Evolutionary conservation across 2,329 filamentous ascomycete species (phyloP).

Genomic region (Arthroderma sp.): DNA sequence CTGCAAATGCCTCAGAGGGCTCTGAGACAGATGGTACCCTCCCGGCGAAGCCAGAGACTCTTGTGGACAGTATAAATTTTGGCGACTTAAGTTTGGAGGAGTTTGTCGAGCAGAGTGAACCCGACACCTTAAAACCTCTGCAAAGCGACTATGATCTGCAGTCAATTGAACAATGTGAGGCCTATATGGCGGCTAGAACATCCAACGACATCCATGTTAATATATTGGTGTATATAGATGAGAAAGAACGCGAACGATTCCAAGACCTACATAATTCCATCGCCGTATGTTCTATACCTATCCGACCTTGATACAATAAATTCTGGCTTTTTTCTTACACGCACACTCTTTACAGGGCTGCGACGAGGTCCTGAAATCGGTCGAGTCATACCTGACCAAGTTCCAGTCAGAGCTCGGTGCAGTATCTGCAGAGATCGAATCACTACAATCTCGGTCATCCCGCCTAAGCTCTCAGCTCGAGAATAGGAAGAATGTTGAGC

Average conservation of each 20-base stretch:
- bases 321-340: background rate
- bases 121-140: background rate
- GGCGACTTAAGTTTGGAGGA: slow-evolving; percentile 61
- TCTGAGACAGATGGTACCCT: slow-evolving; percentile 2
- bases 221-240: slow-evolving; percentile 37
- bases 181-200: slow-evolving; percentile 47
- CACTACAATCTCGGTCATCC: slow-evolving; percentile 71
- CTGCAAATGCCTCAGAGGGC: slow-evolving; percentile 4
- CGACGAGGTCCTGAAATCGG: slow-evolving; percentile 83
- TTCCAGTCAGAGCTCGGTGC: slow-evolving; percentile 87
- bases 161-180: slow-evolving; percentile 59
- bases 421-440: slow-evolving; percentile 92
- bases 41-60: slow-evolving; percentile 24
- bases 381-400: slow-evolving; percentile 80
- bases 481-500: slow-evolving; percentile 81
- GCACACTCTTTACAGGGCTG: slow-evolving; percentile 42
- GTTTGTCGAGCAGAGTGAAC: slow-evolving; percentile 38
- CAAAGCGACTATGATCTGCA: slow-evolving; percentile 36
- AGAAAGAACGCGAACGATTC: slow-evolving; percentile 70
- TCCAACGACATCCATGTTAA: slow-evolving; percentile 6
- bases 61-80: slow-evolving; percentile 64
- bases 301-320: background rate
- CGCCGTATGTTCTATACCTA: slow-evolving; percentile 22
- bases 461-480: slow-evolving; percentile 73
- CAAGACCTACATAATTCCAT: slow-evolving; percentile 87